A percentile compares a stretch with the other conserved stretches of the same genome.
These are phyloP conservation scores for Cucurbita ficifolia DNA, from an alignment of 306 rosid species.

Conservation along the genomic window DNA sequence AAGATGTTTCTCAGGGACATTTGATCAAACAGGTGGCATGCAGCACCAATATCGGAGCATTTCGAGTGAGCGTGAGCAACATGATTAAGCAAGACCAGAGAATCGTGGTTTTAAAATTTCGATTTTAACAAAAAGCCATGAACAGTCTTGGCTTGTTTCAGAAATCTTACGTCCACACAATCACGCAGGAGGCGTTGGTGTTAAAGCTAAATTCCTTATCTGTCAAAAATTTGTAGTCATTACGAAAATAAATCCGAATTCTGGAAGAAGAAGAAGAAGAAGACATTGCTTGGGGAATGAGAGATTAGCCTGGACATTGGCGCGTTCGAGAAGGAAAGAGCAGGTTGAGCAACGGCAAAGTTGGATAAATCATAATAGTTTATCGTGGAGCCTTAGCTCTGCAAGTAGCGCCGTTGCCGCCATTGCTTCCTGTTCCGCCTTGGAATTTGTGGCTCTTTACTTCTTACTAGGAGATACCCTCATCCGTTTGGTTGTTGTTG, in stretches of 20 bases:
- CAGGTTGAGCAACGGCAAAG: constrained; percentile 13
- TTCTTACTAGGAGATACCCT: background rate
- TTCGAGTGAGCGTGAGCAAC: constrained; percentile 35
- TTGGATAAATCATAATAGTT: constrained; percentile 20
- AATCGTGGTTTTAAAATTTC: constrained; percentile 21
- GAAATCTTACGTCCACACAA: constrained; percentile 20
- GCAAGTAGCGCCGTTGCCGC: background rate
- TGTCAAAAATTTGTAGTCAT: background rate
- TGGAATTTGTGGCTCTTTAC: background rate
- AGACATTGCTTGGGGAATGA: background rate
- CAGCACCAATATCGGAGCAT: constrained; percentile 28
- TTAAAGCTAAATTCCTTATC: constrained; percentile 13
- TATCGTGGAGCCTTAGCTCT: background rate
- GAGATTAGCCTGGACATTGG: constrained; percentile 15
- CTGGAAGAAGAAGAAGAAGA: background rate
- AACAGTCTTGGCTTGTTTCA: constrained; percentile 25
- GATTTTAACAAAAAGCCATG: constrained; percentile 48
- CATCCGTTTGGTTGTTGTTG: background rate
- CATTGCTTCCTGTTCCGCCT: background rate
- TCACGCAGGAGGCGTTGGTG: constrained; percentile 16
- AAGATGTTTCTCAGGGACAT: constrained; percentile 48
- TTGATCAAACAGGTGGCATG: constrained; percentile 38
- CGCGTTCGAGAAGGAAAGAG: constrained; percentile 4
- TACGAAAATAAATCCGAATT: background rate
- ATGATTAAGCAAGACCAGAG: constrained; percentile 44